Evolutionary conservation across 768 basidiomycete genomes (phyloP), one percentile per base, ranked within the genome.

Genomic region (Suillus alpinus): DNA sequence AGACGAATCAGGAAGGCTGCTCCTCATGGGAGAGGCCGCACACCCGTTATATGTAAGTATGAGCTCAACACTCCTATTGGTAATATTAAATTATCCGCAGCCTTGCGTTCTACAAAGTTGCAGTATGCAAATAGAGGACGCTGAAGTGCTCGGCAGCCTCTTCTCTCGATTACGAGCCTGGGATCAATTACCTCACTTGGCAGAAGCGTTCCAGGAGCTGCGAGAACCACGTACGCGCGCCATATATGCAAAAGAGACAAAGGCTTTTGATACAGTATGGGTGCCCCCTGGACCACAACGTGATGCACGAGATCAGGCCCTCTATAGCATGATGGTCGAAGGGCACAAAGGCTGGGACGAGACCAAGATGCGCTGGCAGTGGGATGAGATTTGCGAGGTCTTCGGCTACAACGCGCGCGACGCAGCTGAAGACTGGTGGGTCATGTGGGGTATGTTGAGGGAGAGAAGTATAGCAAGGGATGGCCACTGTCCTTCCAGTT

Each of bases 341-440:
- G 73, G 71, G 29, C 71, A 67, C 63, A 75, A 75, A 55, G 71
- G 68, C 23, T 81, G 83, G 77, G 82, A 86, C 64, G 82, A 86
- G 66, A 73, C 63, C 46, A 75, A 70, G 53, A 76, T 86, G 59
- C 76, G 74, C 52, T 76, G 75, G 65, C 76, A 84, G 60, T 87
- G 86, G 81, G 84, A 83, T 57, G 79, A 79, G 59, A 81, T 85
- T 60, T 73, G 83, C 56, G 78, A 77, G 32, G 70, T 86, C 65
- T 84, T 81, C 65, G 71, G 75, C n/a, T 82, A 86, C 66, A 80
- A 84, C 66, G 80, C 83, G 4, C 76, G 74, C 47, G 86, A 88
- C 62, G 78, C 79, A 47, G 86, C 83, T 20, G 85, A 86, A 60
- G 84, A 85, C 67, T 88, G 85, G 85, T 88, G 85, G 85, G 80